Evolutionary conservation across 2,329 filamentous ascomycete species (phyloP).

Genomic region (Colletotrichum agaves): DNA sequence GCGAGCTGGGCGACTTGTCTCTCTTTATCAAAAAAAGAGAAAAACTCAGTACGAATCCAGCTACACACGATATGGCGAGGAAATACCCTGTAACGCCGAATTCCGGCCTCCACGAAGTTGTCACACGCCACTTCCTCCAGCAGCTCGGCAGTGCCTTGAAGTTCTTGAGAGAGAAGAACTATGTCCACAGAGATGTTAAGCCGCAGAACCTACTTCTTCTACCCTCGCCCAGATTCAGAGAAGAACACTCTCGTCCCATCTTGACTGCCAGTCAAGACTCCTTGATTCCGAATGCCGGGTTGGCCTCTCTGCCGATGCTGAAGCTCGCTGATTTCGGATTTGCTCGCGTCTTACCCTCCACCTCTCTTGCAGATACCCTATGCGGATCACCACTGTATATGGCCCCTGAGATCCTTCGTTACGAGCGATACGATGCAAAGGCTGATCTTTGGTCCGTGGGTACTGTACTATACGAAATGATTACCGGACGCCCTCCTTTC

Average conservation of each 20-base stretch:
- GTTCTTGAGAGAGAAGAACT: slow-evolving; percentile 85
- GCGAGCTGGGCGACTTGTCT: slow-evolving; percentile 92
- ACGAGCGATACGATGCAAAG: slow-evolving; percentile 97
- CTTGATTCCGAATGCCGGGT: slow-evolving; percentile 80
- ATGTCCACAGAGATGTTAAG: slow-evolving; percentile 97
- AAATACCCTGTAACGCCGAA: slow-evolving; percentile 88
- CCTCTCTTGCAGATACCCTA: slow-evolving; percentile 92
- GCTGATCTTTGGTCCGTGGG: slow-evolving; percentile 98
- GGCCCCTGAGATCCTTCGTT: slow-evolving; percentile 96
- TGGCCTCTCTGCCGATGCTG: slow-evolving; percentile 90
- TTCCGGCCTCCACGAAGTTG: slow-evolving; percentile 94
- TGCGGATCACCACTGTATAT: slow-evolving; percentile 98
- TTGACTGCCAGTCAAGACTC: slow-evolving; percentile 83
- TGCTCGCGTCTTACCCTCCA: slow-evolving; percentile 88
- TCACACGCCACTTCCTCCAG: slow-evolving; percentile 95
- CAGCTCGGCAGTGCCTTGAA: slow-evolving; percentile 92
- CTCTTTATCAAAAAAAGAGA: slow-evolving; percentile 96
- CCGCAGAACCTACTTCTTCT: slow-evolving; percentile 94
- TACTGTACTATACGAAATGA: slow-evolving; percentile 96
- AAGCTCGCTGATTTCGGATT: slow-evolving; percentile 99
- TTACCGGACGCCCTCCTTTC: slow-evolving; percentile 89
- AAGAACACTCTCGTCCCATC: slow-evolving; percentile 72
- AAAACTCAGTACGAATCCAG: slow-evolving; percentile 80
- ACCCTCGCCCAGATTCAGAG: slow-evolving; percentile 79
- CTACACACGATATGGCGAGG: slow-evolving; percentile 88